Base-by-base conservation (phyloP, 78 protist genomes). In the Dictyostelium discoideum region DNA sequence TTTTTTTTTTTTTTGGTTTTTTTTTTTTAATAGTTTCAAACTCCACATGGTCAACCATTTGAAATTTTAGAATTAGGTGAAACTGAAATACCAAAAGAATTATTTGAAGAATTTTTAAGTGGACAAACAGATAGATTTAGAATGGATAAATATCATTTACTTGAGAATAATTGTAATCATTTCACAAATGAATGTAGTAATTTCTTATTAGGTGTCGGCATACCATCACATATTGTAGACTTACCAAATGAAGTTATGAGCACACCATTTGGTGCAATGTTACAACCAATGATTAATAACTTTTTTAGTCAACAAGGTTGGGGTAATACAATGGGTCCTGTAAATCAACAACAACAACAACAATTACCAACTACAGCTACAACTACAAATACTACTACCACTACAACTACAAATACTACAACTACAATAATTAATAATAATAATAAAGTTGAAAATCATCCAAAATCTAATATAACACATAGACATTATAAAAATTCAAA, bases 101-200 rank as follows among this genome's bases (percentile, higher is more conserved):
- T 90, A 72, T 90, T 90, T 90, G 37, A 57, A 54, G 88, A 90
- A 2, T 90, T 82, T 83, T 29, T 90, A 29, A 57, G 73, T 32
- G 88, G 88, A 18, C 14, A 44, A 6, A 63, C 44, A n/a, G 54
- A 40, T 46, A 24, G 88, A 32, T 90, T 90, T 39, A 26, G 81
- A 72, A 90, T 90, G 95, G 95, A 63, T 46, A 83, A 2, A 26
- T 90, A 90, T 90, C 95, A 90, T 82, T 46, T 90, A 29, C 16
- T 90, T 2, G 88, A 90, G 11, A 90, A 90, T n/a, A 90, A 90
- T 82, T 90, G 95, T 50, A 90, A 90, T 73, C 95, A 90, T 50
- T 90, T 90, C 16, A 83, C 95, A 32, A 90, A 90, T 39, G 76
- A 82, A 50, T 82, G 60, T 32, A 44, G 76, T 29, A 44, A 82